Conservation (phyloP, 2,329 filamentous ascomycete species). For the Aspergillus sp. region DNA sequence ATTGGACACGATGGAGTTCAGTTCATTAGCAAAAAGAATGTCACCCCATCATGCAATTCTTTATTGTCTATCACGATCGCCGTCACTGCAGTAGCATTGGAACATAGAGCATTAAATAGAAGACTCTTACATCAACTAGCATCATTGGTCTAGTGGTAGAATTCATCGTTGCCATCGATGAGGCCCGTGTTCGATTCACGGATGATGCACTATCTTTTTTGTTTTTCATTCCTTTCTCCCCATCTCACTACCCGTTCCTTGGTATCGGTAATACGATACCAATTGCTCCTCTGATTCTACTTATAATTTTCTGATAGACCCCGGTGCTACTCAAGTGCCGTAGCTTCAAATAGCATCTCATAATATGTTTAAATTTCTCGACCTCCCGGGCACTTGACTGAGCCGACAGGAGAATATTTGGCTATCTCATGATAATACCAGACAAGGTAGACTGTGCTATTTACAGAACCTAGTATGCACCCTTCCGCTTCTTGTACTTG, state of each 20-base stretch:
- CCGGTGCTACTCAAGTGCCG: too few species aligned
- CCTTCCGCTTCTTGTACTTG: constrained; percentile 49
- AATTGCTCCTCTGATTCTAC: background rate
- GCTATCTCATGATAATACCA: background rate
- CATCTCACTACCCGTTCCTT: background rate
- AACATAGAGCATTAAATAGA: background rate
- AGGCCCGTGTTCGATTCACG: constrained; percentile 50
- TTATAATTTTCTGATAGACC: background rate
- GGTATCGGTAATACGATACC: too few species aligned
- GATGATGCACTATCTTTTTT: constrained; percentile 34
- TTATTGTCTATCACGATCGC: too few species aligned
- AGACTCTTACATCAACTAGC: constrained; percentile 22
- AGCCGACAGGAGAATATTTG: too few species aligned
- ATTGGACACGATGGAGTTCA: too few species aligned
- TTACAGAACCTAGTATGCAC: constrained; percentile 50
- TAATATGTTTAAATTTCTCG: too few species aligned
- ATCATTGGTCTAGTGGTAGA: constrained; percentile 49
- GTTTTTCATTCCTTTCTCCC: background rate
- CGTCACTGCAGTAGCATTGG: too few species aligned
- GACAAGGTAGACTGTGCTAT: background rate
- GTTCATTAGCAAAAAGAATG: too few species aligned
- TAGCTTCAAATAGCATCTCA: too few species aligned
- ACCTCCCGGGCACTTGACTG: background rate
- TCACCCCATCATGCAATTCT: too few species aligned
- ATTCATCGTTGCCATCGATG: constrained; percentile 49